Conservation (phyloP, 768 basidiomycete species). For the Macrocybe gigantea region DNA sequence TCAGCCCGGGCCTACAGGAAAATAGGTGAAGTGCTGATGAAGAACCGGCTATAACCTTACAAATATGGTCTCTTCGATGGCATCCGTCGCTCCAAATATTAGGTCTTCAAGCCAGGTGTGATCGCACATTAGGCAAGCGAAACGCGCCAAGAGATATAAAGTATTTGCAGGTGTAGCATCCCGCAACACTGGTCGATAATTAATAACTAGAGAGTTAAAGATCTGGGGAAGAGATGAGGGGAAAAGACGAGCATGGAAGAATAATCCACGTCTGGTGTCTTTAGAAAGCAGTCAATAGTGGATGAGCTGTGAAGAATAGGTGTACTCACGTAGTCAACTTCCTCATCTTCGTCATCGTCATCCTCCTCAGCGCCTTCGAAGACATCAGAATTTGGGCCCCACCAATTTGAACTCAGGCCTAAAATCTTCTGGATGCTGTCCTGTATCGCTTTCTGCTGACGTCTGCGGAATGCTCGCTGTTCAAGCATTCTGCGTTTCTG, state of each 20-base stretch:
- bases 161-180: conserved; percentile 88
- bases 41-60: conserved; percentile 42
- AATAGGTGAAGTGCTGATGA: conserved; percentile 7
- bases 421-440: conserved; percentile 54
- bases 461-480: conserved; percentile 46
- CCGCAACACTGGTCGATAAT: conserved; percentile 63
- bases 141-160: conserved; percentile 85
- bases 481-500: conserved; percentile 57
- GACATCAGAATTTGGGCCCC: conserved; percentile 42
- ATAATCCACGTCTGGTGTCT: conserved; percentile 71
- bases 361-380: conserved; percentile 46
- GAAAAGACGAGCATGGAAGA: conserved; percentile 93
- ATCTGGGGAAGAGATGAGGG: conserved; percentile 72
- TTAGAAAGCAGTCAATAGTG: conserved; percentile 10
- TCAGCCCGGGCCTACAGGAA: conserved; percentile 65
- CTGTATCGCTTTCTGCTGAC: conserved; percentile 48
- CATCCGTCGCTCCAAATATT: conserved; percentile 83
- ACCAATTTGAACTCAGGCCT: conserved; percentile 57
- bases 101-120: conserved; percentile 91
- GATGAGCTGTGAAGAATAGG: conserved; percentile 4
- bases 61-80: conserved; percentile 89
- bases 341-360: conserved; percentile 42
- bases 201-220: conserved; percentile 76
- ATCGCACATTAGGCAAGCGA: conserved; percentile 89
- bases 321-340: conserved; percentile 43